Conservation (phyloP, 2,329 filamentous ascomycete species). For the Diaporthe humulicola region DNA sequence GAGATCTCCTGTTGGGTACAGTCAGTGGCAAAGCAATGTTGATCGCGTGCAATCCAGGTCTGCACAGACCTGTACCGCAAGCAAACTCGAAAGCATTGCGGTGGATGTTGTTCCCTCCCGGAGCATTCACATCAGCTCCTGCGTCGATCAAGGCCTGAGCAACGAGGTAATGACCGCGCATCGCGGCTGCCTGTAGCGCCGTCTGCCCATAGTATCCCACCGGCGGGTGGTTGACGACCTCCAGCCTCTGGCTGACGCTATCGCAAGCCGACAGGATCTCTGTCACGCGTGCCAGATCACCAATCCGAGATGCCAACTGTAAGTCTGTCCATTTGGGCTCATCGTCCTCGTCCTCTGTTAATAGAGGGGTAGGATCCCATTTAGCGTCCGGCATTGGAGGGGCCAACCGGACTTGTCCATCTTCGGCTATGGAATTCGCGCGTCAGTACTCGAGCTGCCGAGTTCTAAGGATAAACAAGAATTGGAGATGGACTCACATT, state of each 20-base stretch:
- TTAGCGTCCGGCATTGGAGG: conserved; percentile 21
- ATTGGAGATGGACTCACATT: neutral
- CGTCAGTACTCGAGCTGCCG: neutral
- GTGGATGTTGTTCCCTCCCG: conserved; percentile 51
- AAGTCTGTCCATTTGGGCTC: conserved; percentile 50
- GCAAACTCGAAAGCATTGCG: conserved; percentile 56
- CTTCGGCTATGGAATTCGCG: neutral
- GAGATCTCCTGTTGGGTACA: conserved; percentile 30
- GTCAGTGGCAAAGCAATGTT: neutral
- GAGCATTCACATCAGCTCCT: conserved; percentile 51
- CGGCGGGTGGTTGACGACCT: conserved; percentile 48
- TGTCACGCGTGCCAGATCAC: conserved; percentile 46
- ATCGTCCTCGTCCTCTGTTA: conserved; percentile 25
- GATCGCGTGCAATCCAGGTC: neutral
- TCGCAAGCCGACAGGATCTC: conserved; percentile 42
- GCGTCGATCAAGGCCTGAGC: conserved; percentile 47
- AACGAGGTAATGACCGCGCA: conserved; percentile 45
- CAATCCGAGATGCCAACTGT: conserved; percentile 50
- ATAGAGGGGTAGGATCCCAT: conserved; percentile 32
- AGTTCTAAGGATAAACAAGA: neutral
- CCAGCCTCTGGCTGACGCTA: conserved; percentile 43
- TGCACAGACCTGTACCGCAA: conserved; percentile 45
- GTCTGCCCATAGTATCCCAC: conserved; percentile 52
- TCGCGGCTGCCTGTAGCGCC: conserved; percentile 53
- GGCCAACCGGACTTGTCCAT: neutral